Evolutionary conservation across 228 moss, liverwort and hornwort species (phyloP), one percentile per base, ranked within the genome.

Genomic region (Sphagnum magellanicum): DNA sequence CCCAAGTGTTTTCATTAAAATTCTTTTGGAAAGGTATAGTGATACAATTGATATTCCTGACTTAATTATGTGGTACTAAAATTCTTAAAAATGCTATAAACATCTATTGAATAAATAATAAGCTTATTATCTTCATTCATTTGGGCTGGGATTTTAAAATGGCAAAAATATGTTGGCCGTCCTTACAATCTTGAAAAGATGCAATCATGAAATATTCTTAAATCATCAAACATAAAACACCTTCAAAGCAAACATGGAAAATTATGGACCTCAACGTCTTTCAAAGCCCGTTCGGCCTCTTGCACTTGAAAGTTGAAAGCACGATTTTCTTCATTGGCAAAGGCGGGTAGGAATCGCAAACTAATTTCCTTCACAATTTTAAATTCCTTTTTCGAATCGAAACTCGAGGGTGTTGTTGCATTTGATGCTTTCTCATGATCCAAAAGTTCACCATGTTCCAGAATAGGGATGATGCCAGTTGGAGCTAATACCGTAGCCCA

Each of bases 321-420:
- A 11, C 85, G 72, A 70, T 98, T 98, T 71, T 98, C 97, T 52
- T 84, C 76, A 7, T 79, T 93, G 7, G 97, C 93, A 51, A 98
- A 98, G 51, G 78, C 90, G 5, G 97, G 97, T 81, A 98, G 79
- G 67, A 90, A 98, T 8, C 79, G 74, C 4, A 66, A 78, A 32
- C 88, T 93, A 5, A 91, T 90, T 51, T 88, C 88, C 68, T 98
- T 93, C 10, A 92, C 86, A 16, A 92, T 73, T 0, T 86, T 79
- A 61, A 86, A 85, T 48, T 91, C 87, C 57, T 84, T 90, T 1
- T 76, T 63, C 0, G 87, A 80, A 49, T 95, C 83, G 1, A 71
- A 87, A 5, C 87, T 67, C 0, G 83, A 86, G 1, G 86, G 72
- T 0, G 86, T 83, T 6, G 86, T 69, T 52, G 80, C 60, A 0